A percentile compares a stretch with the other conserved stretches of the same genome.
These are phyloP conservation scores for Phytophthora colocasiae DNA, from an alignment of 352 stramenopile genomes.

Conservation along the genomic window DNA sequence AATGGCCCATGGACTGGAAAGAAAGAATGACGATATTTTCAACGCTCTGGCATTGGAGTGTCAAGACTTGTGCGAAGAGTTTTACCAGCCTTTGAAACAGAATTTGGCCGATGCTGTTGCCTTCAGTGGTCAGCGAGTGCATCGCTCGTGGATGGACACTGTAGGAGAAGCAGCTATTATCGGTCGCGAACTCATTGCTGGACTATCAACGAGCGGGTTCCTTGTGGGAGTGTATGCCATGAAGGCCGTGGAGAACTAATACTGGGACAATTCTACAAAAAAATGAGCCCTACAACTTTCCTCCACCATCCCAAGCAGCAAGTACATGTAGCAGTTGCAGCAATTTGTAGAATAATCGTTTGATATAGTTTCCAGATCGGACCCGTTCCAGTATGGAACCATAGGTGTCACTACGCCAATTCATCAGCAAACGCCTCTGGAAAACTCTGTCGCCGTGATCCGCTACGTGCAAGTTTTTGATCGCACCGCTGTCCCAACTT, in stretches of 20 bases:
- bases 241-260: constrained; percentile 32
- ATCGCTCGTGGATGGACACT: constrained; percentile 52
- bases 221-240: constrained; percentile 53
- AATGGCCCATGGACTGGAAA: constrained; percentile 40
- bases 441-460: neutral
- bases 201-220: constrained; percentile 40
- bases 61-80: constrained; percentile 41
- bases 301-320: too few relatives aligned
- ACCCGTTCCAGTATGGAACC: neutral
- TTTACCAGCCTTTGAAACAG: constrained; percentile 50
- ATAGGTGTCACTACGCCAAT: neutral
- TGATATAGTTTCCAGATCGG: neutral
- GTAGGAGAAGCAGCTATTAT: constrained; percentile 36
- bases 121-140: constrained; percentile 45
- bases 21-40: constrained; percentile 62
- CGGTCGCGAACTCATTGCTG: constrained; percentile 50
- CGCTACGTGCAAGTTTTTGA: constrained; percentile 23
- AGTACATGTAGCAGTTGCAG: constrained; percentile 2
- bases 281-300: too few relatives aligned
- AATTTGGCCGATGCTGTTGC: constrained; percentile 22
- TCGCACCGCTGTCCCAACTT: constrained; percentile 30
- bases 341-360: neutral
- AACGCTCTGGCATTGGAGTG: constrained; percentile 51
- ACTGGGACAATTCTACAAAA: too few relatives aligned
- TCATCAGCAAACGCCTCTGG: neutral